These are phyloP conservation scores for Chalciporus pseudorubinellus DNA, from an alignment of 768 basidiomycete species.

Conservation along the genomic window DNA sequence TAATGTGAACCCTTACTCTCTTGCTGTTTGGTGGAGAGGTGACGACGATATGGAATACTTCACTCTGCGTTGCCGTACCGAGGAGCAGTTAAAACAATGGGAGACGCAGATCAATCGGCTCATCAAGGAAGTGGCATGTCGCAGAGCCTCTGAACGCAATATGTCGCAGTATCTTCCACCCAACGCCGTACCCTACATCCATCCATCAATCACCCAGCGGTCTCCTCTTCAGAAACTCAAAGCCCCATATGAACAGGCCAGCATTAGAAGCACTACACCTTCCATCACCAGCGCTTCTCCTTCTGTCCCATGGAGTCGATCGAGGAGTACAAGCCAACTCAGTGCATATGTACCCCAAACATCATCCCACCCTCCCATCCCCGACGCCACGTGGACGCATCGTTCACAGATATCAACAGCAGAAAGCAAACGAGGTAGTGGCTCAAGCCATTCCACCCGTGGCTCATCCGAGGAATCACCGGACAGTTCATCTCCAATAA, in stretches of 20 bases:
- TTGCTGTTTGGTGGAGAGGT: constrained; percentile 93
- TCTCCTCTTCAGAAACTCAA: constrained; percentile 48
- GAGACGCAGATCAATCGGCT: constrained; percentile 85
- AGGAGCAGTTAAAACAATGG: constrained; percentile 94
- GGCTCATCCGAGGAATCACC: constrained; percentile 84
- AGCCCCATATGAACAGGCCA: constrained; percentile 49
- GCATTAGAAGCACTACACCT: constrained; percentile 35
- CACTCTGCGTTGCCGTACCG: constrained; percentile 86
- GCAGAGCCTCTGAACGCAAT: constrained; percentile 65
- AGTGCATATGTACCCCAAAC: constrained; percentile 59
- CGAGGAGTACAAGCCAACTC: constrained; percentile 79
- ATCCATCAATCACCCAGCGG: constrained; percentile 35
- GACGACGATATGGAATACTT: constrained; percentile 93
- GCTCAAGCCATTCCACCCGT: constrained; percentile 75
- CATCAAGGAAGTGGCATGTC: constrained; percentile 71
- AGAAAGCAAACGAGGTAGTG: constrained; percentile 73
- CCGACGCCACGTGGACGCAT: constrained; percentile 49
- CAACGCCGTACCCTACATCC: constrained; percentile 39
- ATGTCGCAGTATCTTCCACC: constrained; percentile 49
- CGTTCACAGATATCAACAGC: constrained; percentile 39
- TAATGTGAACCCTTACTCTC: constrained; percentile 62
- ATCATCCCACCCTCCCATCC: constrained; percentile 50
- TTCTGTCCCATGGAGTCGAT: constrained; percentile 47
- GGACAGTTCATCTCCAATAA: constrained; percentile 82
- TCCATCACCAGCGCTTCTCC: constrained; percentile 21